Evolutionary conservation across 495 filamentous ascomycete species (phyloP), one percentile per base, ranked within the genome.

Genomic region (Penicillium paradoxum): DNA sequence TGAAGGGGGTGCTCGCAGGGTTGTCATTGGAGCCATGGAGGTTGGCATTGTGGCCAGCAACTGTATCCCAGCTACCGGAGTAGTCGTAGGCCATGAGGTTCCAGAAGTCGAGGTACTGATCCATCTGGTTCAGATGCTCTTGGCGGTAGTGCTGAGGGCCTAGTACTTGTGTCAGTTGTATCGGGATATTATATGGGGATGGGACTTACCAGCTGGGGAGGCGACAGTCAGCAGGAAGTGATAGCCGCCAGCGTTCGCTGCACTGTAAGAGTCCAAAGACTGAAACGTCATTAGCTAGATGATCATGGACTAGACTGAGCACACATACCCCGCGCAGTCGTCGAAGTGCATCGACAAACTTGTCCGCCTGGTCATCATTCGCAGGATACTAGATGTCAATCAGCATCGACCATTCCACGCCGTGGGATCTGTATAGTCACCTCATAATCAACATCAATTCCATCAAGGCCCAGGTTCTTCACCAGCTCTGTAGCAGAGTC

Each of bases 21-120:
- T 82, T 79, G 9, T 65, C 42, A 14, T 53, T 57, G 27, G 78
- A 83, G 13, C 66, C 54, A 66, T 77, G 88, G 30, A 95, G 63
- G 61, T 95, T 96, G 15, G 89, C 77, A 66, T 89, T 83, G 61
- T 96, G 84, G 17, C 86, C 88, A 21, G 86, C 74, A 6, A 70
- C 67, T 7, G 70, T 58, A 55, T 87, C 84, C 89, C 88, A 96
- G 25, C 77, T 77, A 45, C 86, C 85, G 11, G 83, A 76, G 55
- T 83, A 89, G 63, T 89, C 86, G 55, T 90, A 89, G 11, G 83
- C 84, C 87, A 92, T 91, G 17, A 95, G 70, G 61, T 95, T 87
- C 72, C 75, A 77, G 40, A 69, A 72, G 50, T 95, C 89, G 6
- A 92, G 67, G 44, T 80, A 83, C 40, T 63, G 63, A 56, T 88